Evolutionary conservation across 2,329 filamentous ascomycete genomes (phyloP), one percentile per base, ranked within the genome.

Genomic region (Meredithiella fracta): DNA sequence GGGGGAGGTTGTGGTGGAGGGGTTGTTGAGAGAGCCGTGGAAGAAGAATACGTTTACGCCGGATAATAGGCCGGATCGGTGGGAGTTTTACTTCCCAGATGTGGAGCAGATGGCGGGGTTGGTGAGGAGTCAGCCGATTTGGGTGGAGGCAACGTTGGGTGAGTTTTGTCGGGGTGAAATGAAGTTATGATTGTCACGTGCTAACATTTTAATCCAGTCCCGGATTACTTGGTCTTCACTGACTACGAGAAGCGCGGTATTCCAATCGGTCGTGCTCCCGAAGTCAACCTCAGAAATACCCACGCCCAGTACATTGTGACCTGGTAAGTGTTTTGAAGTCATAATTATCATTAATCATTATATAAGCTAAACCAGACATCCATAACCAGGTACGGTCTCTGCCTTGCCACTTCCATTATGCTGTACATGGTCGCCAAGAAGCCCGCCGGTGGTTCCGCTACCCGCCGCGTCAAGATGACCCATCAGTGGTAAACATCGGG

Each of bases 11-110:
- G 78, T 76, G 0, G 81, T 98, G 1, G 82, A 95, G 69, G 92
- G 92, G 0, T 64, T 98, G 66, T 67, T 98, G 66, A 72, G 92
- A 59, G 81, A 92, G 70, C 91, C 91, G 7, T 94, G 87, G 79
- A 92, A 94, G 77, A 94, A 91, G 76, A 98, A 98, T 67, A 85
- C 90, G 78, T 98, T 98, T 67, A 98, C 92, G 56, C 92, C 92
- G 0, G 82, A 85, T 0, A 98, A 98, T 64, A 74, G 80, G 62
- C 91, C 91, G 0, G 83, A 90, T 62, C 81, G 82, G 65, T 80
- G 83, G 58, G 83, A 89, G 68, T 98, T 94, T 67, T 95, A 95
- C 70, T 98, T 98, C 65, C 91, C 92, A 0, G 91, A 95, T 68
- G 87, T 98, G 23, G 69, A 77, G 63, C 80, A 96, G 73, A 98